Percentiles rank a stretch among this genome's conserved stretches.
These are phyloP conservation scores for Juncus inflexus DNA, from an alignment of 176 grass and related monocot genomes.

Conservation along the genomic window DNA sequence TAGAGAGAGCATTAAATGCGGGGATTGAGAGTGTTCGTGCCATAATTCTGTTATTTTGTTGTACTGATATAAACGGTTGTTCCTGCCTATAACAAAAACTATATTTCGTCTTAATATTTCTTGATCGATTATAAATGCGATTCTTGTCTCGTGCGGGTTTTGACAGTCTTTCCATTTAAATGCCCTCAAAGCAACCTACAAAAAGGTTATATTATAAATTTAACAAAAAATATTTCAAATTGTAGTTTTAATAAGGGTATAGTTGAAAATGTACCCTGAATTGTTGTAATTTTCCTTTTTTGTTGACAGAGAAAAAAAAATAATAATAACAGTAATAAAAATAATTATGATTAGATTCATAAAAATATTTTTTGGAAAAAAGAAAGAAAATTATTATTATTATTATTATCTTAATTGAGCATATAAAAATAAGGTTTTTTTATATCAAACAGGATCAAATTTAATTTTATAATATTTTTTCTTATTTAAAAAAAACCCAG, in stretches of 20 bases:
- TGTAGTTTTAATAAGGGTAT: too few relatives aligned
- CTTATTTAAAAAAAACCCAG: too few relatives aligned
- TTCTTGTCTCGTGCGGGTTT: conserved; percentile 57
- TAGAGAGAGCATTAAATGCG: conserved; percentile 75
- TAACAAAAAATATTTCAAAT: neutral
- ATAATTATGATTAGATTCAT: too few relatives aligned
- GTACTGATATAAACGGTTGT: conserved; percentile 78
- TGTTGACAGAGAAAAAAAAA: conserved; percentile 79
- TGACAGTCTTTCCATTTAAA: conserved; percentile 98
- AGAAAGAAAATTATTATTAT: too few relatives aligned
- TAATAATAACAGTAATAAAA: too few relatives aligned
- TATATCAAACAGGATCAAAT: too few relatives aligned
- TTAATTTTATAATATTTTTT: too few relatives aligned
- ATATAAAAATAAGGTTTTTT: too few relatives aligned
- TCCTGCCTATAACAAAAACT: conserved; percentile 62
- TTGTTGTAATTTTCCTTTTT: conserved; percentile 67
- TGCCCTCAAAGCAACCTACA: conserved; percentile 63
- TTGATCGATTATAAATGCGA: conserved; percentile 92
- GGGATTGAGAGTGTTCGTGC: conserved; percentile 89
- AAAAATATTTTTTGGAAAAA: too few relatives aligned
- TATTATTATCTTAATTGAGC: too few relatives aligned
- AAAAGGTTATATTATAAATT: neutral
- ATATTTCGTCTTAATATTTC: conserved; percentile 77
- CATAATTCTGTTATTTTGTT: conserved; percentile 92
- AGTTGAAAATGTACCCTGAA: conserved; percentile 55